Evolutionary conservation across 257 asterid genomes (phyloP).

Genomic region (Plantago elongata): DNA sequence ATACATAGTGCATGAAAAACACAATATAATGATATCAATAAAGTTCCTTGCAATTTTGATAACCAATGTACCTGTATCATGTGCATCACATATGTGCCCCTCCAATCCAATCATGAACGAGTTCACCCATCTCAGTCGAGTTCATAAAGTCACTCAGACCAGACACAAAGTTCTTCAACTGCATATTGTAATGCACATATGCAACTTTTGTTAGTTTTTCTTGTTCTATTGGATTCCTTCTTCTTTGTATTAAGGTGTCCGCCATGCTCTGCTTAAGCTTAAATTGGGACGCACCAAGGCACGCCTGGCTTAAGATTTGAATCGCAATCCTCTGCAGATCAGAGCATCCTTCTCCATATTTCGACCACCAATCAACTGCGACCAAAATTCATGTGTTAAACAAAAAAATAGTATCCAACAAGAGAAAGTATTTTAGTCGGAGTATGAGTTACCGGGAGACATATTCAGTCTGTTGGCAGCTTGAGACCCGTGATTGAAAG

Average conservation of each 20-base stretch:
- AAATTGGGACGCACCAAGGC: constrained; percentile 29
- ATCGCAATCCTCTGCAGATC: constrained; percentile 30
- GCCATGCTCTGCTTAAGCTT: constrained; percentile 27
- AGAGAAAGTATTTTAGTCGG: too few relatives aligned
- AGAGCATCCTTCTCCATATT: constrained; percentile 27
- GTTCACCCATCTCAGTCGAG: background rate
- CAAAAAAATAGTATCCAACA: background rate
- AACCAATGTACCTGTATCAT: background rate
- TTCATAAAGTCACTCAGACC: background rate
- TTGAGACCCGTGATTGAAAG: background rate
- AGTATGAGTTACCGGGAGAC: constrained; percentile 22
- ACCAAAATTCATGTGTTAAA: background rate
- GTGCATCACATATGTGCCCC: background rate
- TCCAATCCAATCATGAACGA: background rate
- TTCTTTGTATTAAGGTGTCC: constrained; percentile 17
- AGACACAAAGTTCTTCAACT: constrained; percentile 11
- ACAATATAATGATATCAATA: background rate
- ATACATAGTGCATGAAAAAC: too few relatives aligned
- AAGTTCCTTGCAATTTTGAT: background rate
- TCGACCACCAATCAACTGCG: constrained; percentile 40
- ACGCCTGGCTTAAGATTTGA: constrained; percentile 35
- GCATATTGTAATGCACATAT: constrained; percentile 34
- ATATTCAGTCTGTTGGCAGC: constrained; percentile 1
- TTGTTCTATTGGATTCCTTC: constrained; percentile 23
- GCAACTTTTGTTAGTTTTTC: constrained; percentile 23